Base-by-base conservation (phyloP, 2,329 filamentous ascomycete species). In the Scleromitrula shiraiana region DNA sequence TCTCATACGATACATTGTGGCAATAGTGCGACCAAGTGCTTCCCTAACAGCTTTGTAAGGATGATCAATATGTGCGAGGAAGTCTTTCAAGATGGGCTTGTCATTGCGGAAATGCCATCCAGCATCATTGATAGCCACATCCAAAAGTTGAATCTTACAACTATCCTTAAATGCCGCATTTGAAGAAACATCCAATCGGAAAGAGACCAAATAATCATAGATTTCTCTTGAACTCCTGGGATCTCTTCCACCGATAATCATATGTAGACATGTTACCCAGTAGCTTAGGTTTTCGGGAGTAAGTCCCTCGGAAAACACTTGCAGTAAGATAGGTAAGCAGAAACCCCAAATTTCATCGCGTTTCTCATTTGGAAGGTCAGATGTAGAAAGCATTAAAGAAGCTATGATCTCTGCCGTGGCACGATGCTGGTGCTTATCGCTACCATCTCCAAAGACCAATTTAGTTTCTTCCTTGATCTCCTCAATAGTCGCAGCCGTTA, bases 151-250 rank as follows among this genome's bases (percentile, higher is more conserved):
- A 14, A 98, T 88, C 70, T 97, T 96, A 23, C 91, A 94, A 47
- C 91, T 95, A 65, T 98, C 94, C 65, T 98, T 98, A 76, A 98
- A 98, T 0, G 93, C 93, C 4, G 94, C 93, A 63, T 97, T 96
- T 0, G 91, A 96, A 5, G 80, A 74, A 83, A 97, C 91, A 64
- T 98, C 93, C 8, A 98, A 74, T 24, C 88, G 79, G 77, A 97
- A 97, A 46, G 82, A 80, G 39, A 85, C 79, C 17, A 98, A 73
- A 66, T 81, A 84, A 54, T 93, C 84, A 29, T 95, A 78, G 53
- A 98, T 76, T 55, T 95, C 91, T 72, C 85, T 89, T 3, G 82
- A 82, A 53, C 91, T 81, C 37, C 94, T 80, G 10, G 93, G 91
- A 66, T 98, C 93, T 61, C 93, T 91, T 9, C 84, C 82, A 58